Evolutionary conservation across 352 stramenopile genomes (phyloP).

Genomic region (Pseudoperonospora humuli): DNA sequence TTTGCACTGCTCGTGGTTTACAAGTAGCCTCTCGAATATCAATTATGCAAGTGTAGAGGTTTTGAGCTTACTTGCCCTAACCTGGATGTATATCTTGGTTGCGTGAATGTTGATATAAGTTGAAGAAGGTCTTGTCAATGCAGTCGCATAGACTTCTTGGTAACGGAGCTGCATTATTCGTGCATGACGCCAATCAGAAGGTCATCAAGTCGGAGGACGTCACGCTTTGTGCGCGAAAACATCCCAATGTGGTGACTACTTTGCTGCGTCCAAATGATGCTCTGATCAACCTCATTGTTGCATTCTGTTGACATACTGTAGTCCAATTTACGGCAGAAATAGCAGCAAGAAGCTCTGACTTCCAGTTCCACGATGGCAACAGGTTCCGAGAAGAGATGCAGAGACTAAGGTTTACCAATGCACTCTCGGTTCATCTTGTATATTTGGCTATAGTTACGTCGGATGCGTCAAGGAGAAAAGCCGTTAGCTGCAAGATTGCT

Average conservation of each 20-base stretch:
- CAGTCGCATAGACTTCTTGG: no score
- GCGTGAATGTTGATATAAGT: no score
- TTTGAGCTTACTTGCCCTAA: no score
- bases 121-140: no score
- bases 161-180: slow-evolving; percentile 72
- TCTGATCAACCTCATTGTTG: neutral
- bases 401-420: slow-evolving; percentile 10
- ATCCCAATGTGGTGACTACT: slow-evolving; percentile 37
- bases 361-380: slow-evolving; percentile 3
- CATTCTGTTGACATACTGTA: slow-evolving; percentile 8
- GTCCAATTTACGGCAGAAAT: slow-evolving; percentile 48
- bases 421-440: slow-evolving; percentile 2
- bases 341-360: slow-evolving; percentile 39
- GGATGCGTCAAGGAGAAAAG: slow-evolving; percentile 13
- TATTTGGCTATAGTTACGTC: neutral
- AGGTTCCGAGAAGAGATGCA: slow-evolving; percentile 25
- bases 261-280: no score
- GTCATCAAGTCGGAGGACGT: slow-evolving; percentile 72
- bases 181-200: slow-evolving; percentile 57
- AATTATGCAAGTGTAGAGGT: slow-evolving; percentile 5
- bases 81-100: no score
- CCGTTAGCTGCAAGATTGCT: neutral
- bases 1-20: slow-evolving; percentile 10
- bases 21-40: neutral
- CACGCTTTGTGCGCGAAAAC: slow-evolving; percentile 52